Base-by-base conservation (phyloP, 345 rosid genomes). In the Schrenkiella parvula region DNA sequence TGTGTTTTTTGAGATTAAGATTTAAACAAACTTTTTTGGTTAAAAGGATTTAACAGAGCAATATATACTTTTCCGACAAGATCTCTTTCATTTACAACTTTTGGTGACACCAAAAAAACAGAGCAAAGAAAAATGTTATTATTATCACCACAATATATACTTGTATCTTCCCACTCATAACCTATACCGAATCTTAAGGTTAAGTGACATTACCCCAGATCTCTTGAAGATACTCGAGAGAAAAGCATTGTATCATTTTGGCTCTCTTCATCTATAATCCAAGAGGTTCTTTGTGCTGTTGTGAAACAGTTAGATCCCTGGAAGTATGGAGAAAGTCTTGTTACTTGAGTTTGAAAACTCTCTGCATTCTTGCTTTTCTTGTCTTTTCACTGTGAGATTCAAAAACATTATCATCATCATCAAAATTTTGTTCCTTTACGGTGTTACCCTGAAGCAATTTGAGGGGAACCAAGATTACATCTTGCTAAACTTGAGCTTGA, bases 151-250 rank as follows among this genome's bases (percentile, higher is more conserved):
- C 19, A 23, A 25, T 54, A 31, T 15, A 14, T 52, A 66, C 60
- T 54, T 32, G 29, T 41, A 41, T 21, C 22, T 41, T 64, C 31
- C 32, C 21, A 55, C 31, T 64, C 21, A 68, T 37, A 72, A 57
- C 44, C 10, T 78, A 71, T 8, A 58, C 2, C 48, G 71, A 42
- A 44, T 77, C 51, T 65, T 64, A 22, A 89, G 87, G 79, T 72
- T 88, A 84, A 70, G 97, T 89, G 48, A 89, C 93, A 80, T 92
- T 78, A 38, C 89, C 86, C 98, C 98, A 92, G 54, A 25, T 75
- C 61, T 85, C 87, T 54, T 57, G 72, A 14, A 92, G 79, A 83
- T 92, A 89, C 74, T 86, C 92, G 6, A n/a, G 35, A 12, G 96
- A 92, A 46, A 89, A 46, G 15, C 84, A 79, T 35, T 74, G 77